Base-by-base conservation (phyloP, 805 yeast genomes). In the Hanseniaspora thailandica region DNA sequence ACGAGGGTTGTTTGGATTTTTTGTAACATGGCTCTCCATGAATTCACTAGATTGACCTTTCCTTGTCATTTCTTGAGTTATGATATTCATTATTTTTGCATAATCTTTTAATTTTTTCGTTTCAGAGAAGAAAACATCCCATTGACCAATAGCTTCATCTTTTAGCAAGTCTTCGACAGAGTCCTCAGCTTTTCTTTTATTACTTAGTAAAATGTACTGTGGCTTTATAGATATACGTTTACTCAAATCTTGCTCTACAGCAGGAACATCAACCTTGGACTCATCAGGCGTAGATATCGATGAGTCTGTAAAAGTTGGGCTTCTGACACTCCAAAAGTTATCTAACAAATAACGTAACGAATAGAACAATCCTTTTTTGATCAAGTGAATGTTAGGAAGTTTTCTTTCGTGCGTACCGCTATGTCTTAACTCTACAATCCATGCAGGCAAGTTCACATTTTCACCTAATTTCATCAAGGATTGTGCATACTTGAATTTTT, bases 381-480 rank as follows among this genome's bases (percentile, higher is more conserved):
- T 70, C 67, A 84, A 72, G 39, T 76, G 79, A 40, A 86, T 60
- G 31, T 83, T 73, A 1, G 97, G 96, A 25, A 93, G 66, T 23
- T 66, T 67, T 17, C 72, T 70, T 60, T 90, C 97, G 65, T 93
- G 98, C 0, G 98, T 90, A 4, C 94, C 89, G 60, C 78, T 76
- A 65, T 93, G 97, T 54, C 98, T 73, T 30, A 87, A 63, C 62
- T 93, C 98, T 0, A 93, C 98, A 66, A 93, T 87, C 61, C 76
- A 76, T 31, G 81, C 72, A 0, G 97, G 96, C 23, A 93, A 69
- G 1, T 77, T 76, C 22, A 86, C 66, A 43, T 75, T 74, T 51
- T 70, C 75, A 0, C 97, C 97, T 23, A 93, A 67, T 5, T 74
- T 73, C 57, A 84, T 83, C 59, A 93, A 68, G 5, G 97, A 89